Base-by-base conservation (phyloP, 2,329 filamentous ascomycete species). In the Cryoendolithus antarcticus region DNA sequence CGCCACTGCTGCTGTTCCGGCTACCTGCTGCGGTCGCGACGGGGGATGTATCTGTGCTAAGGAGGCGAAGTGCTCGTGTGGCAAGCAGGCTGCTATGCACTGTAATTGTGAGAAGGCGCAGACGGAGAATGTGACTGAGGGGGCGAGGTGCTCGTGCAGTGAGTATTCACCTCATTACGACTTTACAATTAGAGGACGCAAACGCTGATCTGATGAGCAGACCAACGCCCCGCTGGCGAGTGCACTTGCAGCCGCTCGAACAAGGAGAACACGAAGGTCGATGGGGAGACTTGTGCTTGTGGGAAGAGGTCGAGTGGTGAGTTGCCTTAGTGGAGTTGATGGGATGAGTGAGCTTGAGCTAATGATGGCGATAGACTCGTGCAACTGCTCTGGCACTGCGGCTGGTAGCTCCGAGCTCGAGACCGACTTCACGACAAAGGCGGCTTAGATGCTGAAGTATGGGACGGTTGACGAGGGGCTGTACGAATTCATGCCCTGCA, bases 121-220 rank as follows among this genome's bases (percentile, higher is more conserved):
- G 3, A 63, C 69, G 10, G 88, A 95, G 71, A 95, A 95, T 70
- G 65, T 65, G 31, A 59, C 84, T 40, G 61, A 69, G 5, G 85
- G 85, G 5, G 71, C 83, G 30, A 72, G 84, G 51, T 94, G 86
- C 71, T 86, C 82, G 33, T 93, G 86, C 70, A 75, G 85, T 72
- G 66, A 47, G 67, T 67, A n/a, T 8, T 30, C 29, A 30, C 10
- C 10, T 31, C n/a, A 37, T 28, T 9, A 8, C 10, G 29, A 9
- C 21, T 32, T 9, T 39, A 34, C 10, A 29, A n/a, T 32, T n/a
- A 29, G 29, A 41, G 37, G 24, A 4, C 28, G 15, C 7, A 31
- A 24, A 36, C 39, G 36, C 32, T 30, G 47, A 39, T 44, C 38
- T n/a, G n/a, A n/a, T n/a, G n/a, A n/a, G n/a, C n/a, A n/a, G n/a